phyloP scores from a whole-genome alignment of 208 protist species.

The Trypanosoma conorhini region DNA sequence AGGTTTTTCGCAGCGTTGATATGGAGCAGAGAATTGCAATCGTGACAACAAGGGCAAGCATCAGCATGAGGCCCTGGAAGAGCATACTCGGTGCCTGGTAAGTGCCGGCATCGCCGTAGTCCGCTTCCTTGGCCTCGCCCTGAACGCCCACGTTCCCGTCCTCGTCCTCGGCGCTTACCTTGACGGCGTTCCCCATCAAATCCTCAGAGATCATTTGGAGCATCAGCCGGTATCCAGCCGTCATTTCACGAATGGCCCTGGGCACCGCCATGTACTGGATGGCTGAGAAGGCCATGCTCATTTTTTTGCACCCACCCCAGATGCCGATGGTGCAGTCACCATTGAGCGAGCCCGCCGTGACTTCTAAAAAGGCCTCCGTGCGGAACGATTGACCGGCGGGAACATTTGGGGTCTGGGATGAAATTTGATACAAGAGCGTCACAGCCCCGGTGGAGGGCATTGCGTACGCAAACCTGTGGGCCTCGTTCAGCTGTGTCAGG shows the following conservation, averaged over 20 bases:
- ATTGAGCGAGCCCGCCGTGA: conserved; percentile 59
- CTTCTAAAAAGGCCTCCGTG: conserved; percentile 68
- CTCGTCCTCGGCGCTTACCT: conserved; percentile 14
- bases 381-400: conserved; percentile 68
- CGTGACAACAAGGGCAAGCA: conserved; percentile 61
- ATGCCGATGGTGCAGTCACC: conserved; percentile 60
- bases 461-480: conserved; percentile 72
- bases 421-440: conserved; percentile 79
- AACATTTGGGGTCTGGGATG: conserved; percentile 78
- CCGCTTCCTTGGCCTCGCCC: conserved; percentile 5
- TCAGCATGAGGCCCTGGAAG: conserved; percentile 66
- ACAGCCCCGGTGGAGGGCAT: conserved; percentile 41
- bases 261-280: conserved; percentile 74
- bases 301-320: conserved; percentile 75
- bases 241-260: conserved; percentile 79
- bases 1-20: conserved; percentile 35
- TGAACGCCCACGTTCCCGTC: neutral
- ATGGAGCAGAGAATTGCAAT: conserved; percentile 55
- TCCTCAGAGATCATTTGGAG: conserved; percentile 74
- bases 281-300: conserved; percentile 65
- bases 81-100: conserved; percentile 30
- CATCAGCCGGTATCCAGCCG: conserved; percentile 70
- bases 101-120: conserved; percentile 19
- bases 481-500: conserved; percentile 72
- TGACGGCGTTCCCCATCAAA: conserved; percentile 34